phyloP scores from a whole-genome alignment of 345 rosid genomes.

The Dimocarpus longan region DNA sequence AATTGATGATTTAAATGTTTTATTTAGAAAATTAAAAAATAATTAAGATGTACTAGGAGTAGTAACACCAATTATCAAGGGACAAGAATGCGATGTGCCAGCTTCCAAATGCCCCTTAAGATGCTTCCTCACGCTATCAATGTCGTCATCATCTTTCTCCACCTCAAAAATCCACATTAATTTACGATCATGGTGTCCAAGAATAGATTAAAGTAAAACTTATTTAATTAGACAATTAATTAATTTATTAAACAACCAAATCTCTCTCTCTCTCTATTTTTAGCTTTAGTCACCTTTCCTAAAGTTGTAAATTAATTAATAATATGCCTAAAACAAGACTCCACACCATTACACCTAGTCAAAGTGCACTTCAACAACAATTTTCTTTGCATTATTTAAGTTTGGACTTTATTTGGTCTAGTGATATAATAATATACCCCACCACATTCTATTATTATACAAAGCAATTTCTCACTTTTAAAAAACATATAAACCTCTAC shows the following conservation, averaged over 20 bases:
- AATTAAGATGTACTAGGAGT: not conserved
- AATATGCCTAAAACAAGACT: not conserved
- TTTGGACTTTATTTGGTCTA: constrained; percentile 8
- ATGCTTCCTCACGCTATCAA: constrained; percentile 50
- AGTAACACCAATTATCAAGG: constrained; percentile 13
- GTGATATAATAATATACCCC: constrained; percentile 8
- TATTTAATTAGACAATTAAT: not conserved
- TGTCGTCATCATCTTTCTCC: constrained; percentile 37
- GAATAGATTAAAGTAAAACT: constrained; percentile 7
- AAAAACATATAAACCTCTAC: not conserved
- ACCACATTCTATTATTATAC: constrained; percentile 8
- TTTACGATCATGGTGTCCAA: constrained; percentile 28
- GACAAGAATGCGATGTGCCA: constrained; percentile 24
- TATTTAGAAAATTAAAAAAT: not conserved
- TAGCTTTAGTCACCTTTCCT: not conserved
- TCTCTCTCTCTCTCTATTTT: not conserved
- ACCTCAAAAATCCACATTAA: constrained; percentile 7
- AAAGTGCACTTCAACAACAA: constrained; percentile 29
- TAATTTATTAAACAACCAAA: not conserved
- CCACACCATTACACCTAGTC: constrained; percentile 8
- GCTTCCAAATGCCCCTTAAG: constrained; percentile 27
- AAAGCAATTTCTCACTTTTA: not conserved
- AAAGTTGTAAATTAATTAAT: not conserved
- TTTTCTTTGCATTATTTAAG: constrained; percentile 17
- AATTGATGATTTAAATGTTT: not conserved